Base-by-base conservation (phyloP, 2,329 filamentous ascomycete species). In the Aureobasidium leucospermi region DNA sequence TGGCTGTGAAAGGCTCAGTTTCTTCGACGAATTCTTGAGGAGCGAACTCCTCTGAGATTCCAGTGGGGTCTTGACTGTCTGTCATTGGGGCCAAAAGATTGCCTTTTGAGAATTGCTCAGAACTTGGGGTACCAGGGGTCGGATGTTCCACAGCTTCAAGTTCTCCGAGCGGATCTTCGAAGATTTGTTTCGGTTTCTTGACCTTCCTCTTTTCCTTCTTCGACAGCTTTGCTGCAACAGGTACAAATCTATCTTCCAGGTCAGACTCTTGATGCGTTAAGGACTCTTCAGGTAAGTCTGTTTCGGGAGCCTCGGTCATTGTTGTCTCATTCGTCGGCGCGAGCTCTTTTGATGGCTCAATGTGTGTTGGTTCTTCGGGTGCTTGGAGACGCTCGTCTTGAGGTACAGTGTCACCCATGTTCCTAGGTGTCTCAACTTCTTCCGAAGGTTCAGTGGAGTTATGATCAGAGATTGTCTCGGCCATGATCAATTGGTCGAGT, bases 121-220 rank as follows among this genome's bases (percentile, higher is more conserved):
- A 3, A 15, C 29, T 3, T 2, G 19, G 5, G 9, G 3, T 29
- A 6, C 34, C 38, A 28, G 29, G 0, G 23, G 28, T 11, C 36
- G 16, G 34, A n/a, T 8, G 2, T 9, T 43, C 51, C n/a, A 1
- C 2, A 9, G n/a, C 3, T 16, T 41, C 23, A 6, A 32, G 2
- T 8, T 32, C 23, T 6, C n/a, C 53, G 3, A 19, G 15, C 6
- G 23, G n/a, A 7, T n/a, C 15, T 7, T 38, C 53, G 6, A 19
- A 28, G 10, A 19, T 7, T 23, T 39, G 49, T 16, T 57, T 48
- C 29, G 16, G 4, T 46, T 65, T 66, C 60, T 64, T 68, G 2
- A 66, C 68, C 61, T 77, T 76, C 51, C 74, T 74, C 65, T 75
- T 76, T 31, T 74, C 71, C 52, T 76, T 77, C 66, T 76, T 76